Conservation (phyloP, 2,329 filamentous ascomycete genomes). For the Pseudogymnoascus verrucosus region DNA sequence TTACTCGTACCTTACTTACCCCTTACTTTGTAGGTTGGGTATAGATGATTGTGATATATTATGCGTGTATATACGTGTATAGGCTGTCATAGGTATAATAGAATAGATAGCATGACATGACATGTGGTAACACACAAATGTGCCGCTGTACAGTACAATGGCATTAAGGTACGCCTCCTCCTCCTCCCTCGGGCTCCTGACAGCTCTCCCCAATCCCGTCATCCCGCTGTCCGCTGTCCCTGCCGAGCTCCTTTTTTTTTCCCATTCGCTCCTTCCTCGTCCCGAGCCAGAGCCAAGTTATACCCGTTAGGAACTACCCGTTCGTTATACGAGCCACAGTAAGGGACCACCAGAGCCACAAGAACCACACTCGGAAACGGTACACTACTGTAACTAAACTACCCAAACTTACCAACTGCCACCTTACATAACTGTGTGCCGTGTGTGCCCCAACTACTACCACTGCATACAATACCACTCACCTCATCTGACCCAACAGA, state of each 20-base stretch:
- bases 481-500: neutral
- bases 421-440: neutral
- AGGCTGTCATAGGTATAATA: neutral
- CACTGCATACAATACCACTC: neutral
- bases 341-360: neutral
- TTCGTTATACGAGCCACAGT: neutral
- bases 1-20: neutral
- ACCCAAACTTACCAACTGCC: neutral
- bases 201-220: neutral
- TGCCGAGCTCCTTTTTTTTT: no score
- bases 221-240: neutral
- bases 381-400: neutral
- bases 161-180: neutral
- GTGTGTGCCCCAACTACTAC: neutral
- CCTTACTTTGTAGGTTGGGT: no score
- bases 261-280: neutral
- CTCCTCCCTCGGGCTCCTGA: neutral
- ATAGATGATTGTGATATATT: neutral
- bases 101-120: no score
- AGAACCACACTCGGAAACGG: neutral
- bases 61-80: neutral
- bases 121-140: neutral
- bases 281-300: neutral
- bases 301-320: neutral
- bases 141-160: neutral